Conservation (phyloP, 1,284 basidiomycete genomes). For the Coriolopsis trogii region DNA sequence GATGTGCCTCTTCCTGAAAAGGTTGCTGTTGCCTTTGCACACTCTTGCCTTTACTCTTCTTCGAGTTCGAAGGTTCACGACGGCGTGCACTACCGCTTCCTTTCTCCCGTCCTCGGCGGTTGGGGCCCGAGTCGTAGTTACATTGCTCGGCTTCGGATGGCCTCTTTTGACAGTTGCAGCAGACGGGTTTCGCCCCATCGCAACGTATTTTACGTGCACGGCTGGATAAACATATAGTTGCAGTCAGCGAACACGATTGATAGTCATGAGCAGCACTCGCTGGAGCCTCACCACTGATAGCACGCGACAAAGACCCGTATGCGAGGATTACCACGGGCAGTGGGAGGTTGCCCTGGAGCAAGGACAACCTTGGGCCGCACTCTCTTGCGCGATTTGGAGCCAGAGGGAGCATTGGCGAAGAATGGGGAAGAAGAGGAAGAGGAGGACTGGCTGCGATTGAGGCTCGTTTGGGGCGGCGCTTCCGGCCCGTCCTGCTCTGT, state of each 20-base stretch:
- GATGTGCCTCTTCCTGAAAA: too few relatives aligned
- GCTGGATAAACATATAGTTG: conserved; percentile 38
- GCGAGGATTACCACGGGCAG: conserved; percentile 19
- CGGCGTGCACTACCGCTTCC: conserved; percentile 48
- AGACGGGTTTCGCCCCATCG: conserved; percentile 73
- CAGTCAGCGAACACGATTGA: not conserved
- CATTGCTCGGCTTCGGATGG: conserved; percentile 38
- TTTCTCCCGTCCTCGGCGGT: conserved; percentile 77
- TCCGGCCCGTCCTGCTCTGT: not conserved
- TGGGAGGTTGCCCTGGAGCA: conserved; percentile 22
- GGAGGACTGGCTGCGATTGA: not conserved
- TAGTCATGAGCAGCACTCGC: not conserved
- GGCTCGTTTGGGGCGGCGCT: not conserved
- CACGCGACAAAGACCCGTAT: conserved; percentile 25
- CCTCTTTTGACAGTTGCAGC: conserved; percentile 64
- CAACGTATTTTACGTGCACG: conserved; percentile 77
- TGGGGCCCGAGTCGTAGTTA: conserved; percentile 66
- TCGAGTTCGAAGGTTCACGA: too few relatives aligned
- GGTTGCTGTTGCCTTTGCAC: too few relatives aligned
- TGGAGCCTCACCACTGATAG: conserved; percentile 14
- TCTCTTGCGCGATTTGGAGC: conserved; percentile 10
- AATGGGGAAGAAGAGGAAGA: conserved; percentile 5
- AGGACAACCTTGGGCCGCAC: conserved; percentile 52
- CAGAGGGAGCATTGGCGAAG: too few relatives aligned
- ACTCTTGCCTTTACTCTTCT: too few relatives aligned